Base-by-base conservation (phyloP, 352 stramenopile species). In the Globisporangium lucens region DNA sequence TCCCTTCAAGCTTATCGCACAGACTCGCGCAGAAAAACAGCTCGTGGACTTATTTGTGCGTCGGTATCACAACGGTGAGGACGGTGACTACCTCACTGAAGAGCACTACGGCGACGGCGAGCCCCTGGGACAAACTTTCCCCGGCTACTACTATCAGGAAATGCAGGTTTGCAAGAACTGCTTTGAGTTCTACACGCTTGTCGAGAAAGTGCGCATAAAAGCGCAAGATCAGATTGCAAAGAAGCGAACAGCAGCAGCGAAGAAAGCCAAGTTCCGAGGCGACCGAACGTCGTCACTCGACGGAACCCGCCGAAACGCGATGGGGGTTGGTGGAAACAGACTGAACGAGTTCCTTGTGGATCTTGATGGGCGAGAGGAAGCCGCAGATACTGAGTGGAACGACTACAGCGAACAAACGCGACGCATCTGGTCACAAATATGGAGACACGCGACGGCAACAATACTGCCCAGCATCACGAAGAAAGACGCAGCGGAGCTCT, bases 131-230 rank as follows among this genome's bases (percentile, higher is more conserved):
- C 65, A 84, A 58, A 89, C 78, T 0, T 95, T 94, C 63, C 87
- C 87, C 7, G 86, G 87, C 0, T 93, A 94, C 55, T 95, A 92
- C 62, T 95, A 95, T 63, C 84, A 92, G 66, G 75, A 94, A 20
- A 80, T 91, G 12, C 82, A 89, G 27, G 84, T 95, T 2, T 95
- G 87, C 47, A 63, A 49, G 20, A 89, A 93, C 61, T 95, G 87
- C 73, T 95, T 90, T 63, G 76, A 77, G 43, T 79, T 95, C 52
- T 95, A 95, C 68, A 89, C 73, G 35, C 76, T 95, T 13, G 71
- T 95, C 12, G 87, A 94, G 62, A 72, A 80, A 29, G 84, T 91
- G 9, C 83, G 87, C 15, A 90, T 91, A 80, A 78, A 89, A 64
- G 75, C 87, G 24, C 67, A 86, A 4, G 58, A 73, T 46, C 78